A percentile compares a stretch with the other conserved stretches of the same genome.
These are phyloP conservation scores for Colletotrichum aenigma DNA, from an alignment of 2,329 filamentous ascomycete genomes.

Conservation along the genomic window DNA sequence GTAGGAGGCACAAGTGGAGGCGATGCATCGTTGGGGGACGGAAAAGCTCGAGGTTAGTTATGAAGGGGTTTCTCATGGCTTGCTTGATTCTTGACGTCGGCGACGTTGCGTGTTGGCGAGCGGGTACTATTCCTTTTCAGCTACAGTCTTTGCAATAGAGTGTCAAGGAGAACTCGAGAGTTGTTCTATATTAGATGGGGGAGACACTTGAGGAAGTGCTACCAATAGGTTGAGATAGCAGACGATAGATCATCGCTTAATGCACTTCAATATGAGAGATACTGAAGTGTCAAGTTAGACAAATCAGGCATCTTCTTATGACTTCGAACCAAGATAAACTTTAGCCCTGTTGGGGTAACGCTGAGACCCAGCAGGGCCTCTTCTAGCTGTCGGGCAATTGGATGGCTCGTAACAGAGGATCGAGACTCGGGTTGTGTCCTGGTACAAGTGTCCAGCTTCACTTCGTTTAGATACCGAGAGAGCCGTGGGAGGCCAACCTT, in stretches of 20 bases:
- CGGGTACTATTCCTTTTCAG: background rate
- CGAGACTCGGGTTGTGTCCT: background rate
- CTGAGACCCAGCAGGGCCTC: background rate
- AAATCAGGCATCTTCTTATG: background rate
- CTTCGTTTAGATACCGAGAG: background rate
- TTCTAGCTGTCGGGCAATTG: background rate
- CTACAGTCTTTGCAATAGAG: background rate
- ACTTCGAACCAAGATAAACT: background rate
- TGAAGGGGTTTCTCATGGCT: background rate
- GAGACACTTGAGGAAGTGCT: background rate
- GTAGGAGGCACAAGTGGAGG: background rate
- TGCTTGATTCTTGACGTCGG: background rate
- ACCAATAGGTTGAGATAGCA: background rate
- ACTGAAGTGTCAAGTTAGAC: background rate
- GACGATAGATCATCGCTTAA: background rate
- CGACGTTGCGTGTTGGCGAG: background rate
- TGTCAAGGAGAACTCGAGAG: background rate
- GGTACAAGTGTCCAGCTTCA: background rate
- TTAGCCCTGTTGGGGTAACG: background rate
- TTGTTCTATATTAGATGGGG: background rate
- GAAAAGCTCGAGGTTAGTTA: background rate
- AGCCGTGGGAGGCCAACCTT: background rate
- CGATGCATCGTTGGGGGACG: background rate
- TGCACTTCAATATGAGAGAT: background rate
- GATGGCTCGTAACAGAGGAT: background rate